phyloP scores from a whole-genome alignment of 202 grass and related monocot genomes.

The Carex arenaria region DNA sequence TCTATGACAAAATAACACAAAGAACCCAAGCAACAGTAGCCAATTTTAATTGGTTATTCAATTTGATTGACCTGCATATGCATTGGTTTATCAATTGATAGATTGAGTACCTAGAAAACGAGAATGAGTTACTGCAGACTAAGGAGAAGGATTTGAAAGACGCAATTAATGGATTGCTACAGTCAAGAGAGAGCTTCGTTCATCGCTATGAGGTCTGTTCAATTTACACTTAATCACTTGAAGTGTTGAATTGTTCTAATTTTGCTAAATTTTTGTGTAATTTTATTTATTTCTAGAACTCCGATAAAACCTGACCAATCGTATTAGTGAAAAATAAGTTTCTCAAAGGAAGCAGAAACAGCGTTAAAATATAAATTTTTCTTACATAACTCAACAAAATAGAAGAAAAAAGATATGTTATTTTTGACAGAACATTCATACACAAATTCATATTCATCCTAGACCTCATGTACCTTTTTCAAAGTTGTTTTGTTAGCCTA shows the following conservation, averaged over 20 bases:
- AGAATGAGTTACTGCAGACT: conserved; percentile 57
- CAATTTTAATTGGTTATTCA: neutral
- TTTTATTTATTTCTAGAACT: neutral
- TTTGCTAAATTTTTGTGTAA: neutral
- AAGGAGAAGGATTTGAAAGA: conserved; percentile 73
- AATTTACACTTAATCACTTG: neutral
- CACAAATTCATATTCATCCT: neutral
- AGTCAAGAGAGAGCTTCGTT: conserved; percentile 71
- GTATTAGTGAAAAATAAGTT: neutral
- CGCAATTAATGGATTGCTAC: conserved; percentile 55
- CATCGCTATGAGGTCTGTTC: conserved; percentile 56
- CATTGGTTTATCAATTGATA: conserved; percentile 21
- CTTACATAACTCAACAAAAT: neutral
- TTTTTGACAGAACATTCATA: neutral
- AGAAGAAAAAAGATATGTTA: neutral
- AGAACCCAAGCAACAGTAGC: too few relatives aligned
- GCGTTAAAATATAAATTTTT: neutral
- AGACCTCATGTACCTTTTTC: neutral
- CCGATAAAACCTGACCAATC: neutral
- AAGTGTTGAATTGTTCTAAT: neutral
- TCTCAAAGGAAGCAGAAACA: neutral
- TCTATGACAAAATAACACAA: too few relatives aligned
- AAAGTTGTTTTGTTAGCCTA: neutral
- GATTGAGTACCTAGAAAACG: conserved; percentile 71
- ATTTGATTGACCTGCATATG: neutral